Base-by-base conservation (phyloP, 1,284 basidiomycete genomes). In the Papiliotrema flavescens region DNA sequence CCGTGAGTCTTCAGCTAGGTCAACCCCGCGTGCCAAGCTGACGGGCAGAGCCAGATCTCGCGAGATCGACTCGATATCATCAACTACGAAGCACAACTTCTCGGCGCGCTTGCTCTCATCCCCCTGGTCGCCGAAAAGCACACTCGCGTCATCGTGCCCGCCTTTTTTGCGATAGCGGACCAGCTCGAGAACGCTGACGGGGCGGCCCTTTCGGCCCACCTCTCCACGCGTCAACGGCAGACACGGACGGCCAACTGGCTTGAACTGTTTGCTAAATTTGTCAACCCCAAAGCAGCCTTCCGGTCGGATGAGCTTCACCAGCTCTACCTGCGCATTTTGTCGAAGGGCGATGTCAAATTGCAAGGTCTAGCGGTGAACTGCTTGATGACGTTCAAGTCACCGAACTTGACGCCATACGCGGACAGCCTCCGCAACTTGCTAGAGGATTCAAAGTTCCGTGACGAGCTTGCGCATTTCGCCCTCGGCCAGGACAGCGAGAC, bases 391-490 rank as follows among this genome's bases (percentile, higher is more conserved):
- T 98, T 90, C 81, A 94, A 92, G 70, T 82, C 83, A 0, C 81
- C 87, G 0, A 79, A 80, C 44, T 79, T 98, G 6, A 56, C 79
- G 0, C 79, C 85, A 0, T 86, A 90, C 62, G 83, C 86, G 56
- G 84, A 88, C 19, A 82, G 81, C 17, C 77, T 98, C 20, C 81
- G 80, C 24, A 80, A 80, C 17, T 78, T 98, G 8, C 80, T 99
- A 35, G 92, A 97, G 57, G 87, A 91, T 46, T 86, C 85, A 15
- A 81, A 88, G 57, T 96, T 94, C 85, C 80, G 95, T 23, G 96
- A 98, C 66, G 86, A 89, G 64, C 81, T 99, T 4, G 82, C 86
- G 0, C 81, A 84, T 19, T 81, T 98, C 42, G 81, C 88, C 63
- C 76, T 93, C 9, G 77, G 79, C 8, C 57, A 62, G 15, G 71